phyloP scores from a whole-genome alignment of 805 yeast species.

The Candida multigemmis region DNA sequence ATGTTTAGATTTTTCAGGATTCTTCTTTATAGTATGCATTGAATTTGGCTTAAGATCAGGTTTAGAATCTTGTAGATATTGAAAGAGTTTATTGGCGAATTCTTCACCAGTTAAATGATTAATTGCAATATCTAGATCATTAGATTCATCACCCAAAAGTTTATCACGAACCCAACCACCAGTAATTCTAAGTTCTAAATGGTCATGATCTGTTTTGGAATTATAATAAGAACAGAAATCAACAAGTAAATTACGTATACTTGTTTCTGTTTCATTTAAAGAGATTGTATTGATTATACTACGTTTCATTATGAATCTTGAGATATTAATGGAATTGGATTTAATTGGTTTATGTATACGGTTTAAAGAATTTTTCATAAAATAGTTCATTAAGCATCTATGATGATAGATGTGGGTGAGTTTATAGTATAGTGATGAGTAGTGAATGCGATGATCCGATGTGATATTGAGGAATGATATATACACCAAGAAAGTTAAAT shows the following conservation, averaged over 20 bases:
- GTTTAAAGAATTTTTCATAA: too few relatives aligned
- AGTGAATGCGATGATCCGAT: too few relatives aligned
- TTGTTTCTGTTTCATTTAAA: constrained; percentile 32
- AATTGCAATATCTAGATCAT: constrained; percentile 90
- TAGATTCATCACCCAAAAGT: constrained; percentile 65
- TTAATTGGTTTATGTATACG: too few relatives aligned
- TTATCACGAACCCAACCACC: constrained; percentile 99
- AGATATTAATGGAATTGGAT: too few relatives aligned
- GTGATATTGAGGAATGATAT: background rate
- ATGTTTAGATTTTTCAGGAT: constrained; percentile 95
- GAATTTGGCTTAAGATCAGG: constrained; percentile 22
- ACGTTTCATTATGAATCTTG: background rate
- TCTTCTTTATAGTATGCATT: constrained; percentile 77
- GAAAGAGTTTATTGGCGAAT: constrained; percentile 62
- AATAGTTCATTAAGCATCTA: too few relatives aligned
- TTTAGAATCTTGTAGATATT: constrained; percentile 28
- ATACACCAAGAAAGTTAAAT: background rate
- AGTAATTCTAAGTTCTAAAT: constrained; percentile 64
- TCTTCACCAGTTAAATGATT: constrained; percentile 78
- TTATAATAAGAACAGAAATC: constrained; percentile 33
- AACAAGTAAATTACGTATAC: constrained; percentile 29
- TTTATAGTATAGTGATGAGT: too few relatives aligned
- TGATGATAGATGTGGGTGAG: too few relatives aligned
- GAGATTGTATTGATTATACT: constrained; percentile 9
- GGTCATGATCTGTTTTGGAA: constrained; percentile 6